Evolutionary conservation across 169 alveolate genomes (phyloP), one percentile per base, ranked within the genome.

Genomic region (Eimeria maxima): DNA sequence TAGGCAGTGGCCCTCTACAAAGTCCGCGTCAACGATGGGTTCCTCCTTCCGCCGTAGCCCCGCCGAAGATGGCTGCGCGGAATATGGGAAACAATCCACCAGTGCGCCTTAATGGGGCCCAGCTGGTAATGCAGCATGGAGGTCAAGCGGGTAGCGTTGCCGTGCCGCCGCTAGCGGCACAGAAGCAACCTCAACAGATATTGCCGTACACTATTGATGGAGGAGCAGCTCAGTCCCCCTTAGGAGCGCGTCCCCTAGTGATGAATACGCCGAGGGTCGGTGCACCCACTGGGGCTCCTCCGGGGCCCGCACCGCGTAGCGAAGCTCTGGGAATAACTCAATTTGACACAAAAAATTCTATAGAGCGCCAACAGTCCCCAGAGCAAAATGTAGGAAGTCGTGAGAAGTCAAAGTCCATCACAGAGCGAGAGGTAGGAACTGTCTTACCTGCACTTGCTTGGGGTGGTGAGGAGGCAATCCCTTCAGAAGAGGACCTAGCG

Each of bases 401-500:
- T 33, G 94, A 87, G 65, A 87, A 87, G 50, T 87, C 94, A 53
- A 87, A 87, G 33, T 87, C 94, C 45, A 87, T 87, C 53, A 87
- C 94, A 65, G 94, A 87, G 81, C 63, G 94, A 33, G 94, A 87
- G 55, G 83, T 87, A 44, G 94, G 94, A 29, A 20, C 94, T 42
- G 94, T 87, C 24, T 55, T 63, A 42, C 94, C 94, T 10, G 94
- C 94, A 24, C 81, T 87, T 14, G 94, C 81, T 16, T 60, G 94
- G 94, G 83, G 83, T 24, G 83, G 84, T 67, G 94, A 87, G 20
- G 94, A 87, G 65, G 84, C 94, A 47, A 63, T 87, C 27, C 83
- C 94, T 20, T 87, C 94, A 87, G 94, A 87, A n/a, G 76, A 83
- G 91, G 81, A 87, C 83, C 83, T 65, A 1, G 81, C 94, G n/a